Evolutionary conservation across 225 moss, liverwort and hornwort species (phyloP).

Genomic region (Climacium dendroides): DNA sequence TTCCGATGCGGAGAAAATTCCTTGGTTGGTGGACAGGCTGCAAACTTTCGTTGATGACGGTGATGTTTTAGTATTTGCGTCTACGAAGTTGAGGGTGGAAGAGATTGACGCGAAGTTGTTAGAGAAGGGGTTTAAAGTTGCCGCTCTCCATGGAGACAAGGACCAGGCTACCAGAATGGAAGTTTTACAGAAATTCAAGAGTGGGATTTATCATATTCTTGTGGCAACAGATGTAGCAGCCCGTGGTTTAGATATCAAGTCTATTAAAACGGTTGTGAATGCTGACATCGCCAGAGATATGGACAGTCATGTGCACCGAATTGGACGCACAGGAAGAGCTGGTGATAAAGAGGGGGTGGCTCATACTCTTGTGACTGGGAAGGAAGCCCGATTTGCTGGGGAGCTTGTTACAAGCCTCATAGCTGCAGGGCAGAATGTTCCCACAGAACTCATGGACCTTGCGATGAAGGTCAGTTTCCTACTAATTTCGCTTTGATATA

Average conservation of each 20-base stretch:
- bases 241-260: slow-evolving; percentile 95
- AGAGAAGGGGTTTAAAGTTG: slow-evolving; percentile 69
- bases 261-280: slow-evolving; percentile 91
- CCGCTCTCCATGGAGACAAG: slow-evolving; percentile 96
- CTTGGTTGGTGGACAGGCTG: slow-evolving; percentile 69
- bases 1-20: slow-evolving; percentile 66
- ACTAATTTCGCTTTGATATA: not conserved
- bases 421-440: slow-evolving; percentile 81
- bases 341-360: slow-evolving; percentile 98
- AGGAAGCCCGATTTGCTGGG: slow-evolving; percentile 93
- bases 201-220: slow-evolving; percentile 66
- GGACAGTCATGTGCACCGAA: slow-evolving; percentile 97
- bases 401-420: slow-evolving; percentile 84
- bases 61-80: slow-evolving; percentile 80
- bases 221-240: slow-evolving; percentile 99
- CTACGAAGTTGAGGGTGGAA: slow-evolving; percentile 91
- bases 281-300: slow-evolving; percentile 95
- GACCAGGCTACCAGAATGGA: slow-evolving; percentile 94
- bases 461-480: slow-evolving; percentile 76
- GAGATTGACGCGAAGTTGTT: slow-evolving; percentile 68
- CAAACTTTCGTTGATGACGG: slow-evolving; percentile 86
- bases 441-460: slow-evolving; percentile 81
- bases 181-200: slow-evolving; percentile 88
- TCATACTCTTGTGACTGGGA: slow-evolving; percentile 76
- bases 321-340: slow-evolving; percentile 95